phyloP scores from a whole-genome alignment of 352 stramenopile species.

The Phytopythium litorale region DNA sequence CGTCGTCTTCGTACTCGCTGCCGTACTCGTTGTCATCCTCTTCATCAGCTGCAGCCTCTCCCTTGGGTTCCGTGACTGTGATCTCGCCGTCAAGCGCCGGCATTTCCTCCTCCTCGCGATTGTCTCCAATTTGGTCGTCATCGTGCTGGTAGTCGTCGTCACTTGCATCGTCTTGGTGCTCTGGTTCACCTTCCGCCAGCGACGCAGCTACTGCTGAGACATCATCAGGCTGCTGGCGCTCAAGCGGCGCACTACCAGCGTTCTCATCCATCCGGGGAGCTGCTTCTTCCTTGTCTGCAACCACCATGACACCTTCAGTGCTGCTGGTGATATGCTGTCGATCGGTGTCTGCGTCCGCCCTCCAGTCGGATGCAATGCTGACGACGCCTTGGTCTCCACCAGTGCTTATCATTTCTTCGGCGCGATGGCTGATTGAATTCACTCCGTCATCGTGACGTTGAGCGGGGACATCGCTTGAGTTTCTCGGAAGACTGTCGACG shows the following conservation, averaged over 20 bases:
- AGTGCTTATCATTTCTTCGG: neutral
- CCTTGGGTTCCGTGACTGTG: constrained; percentile 1
- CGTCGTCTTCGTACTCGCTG: constrained; percentile 36
- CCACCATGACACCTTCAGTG: neutral
- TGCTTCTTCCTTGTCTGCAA: neutral
- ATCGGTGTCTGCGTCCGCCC: neutral
- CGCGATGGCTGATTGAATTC: neutral
- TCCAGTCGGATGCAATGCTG: neutral
- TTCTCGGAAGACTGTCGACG: neutral
- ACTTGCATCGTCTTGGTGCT: constrained; percentile 8
- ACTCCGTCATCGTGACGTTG: neutral
- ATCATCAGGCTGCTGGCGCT: neutral
- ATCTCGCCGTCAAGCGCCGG: too few relatives aligned
- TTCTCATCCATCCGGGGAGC: neutral
- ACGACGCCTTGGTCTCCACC: neutral
- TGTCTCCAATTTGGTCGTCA: neutral
- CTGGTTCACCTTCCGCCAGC: neutral
- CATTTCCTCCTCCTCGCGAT: neutral
- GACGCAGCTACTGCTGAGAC: neutral
- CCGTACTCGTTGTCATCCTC: constrained; percentile 21
- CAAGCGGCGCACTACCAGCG: neutral
- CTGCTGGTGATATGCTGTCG: neutral
- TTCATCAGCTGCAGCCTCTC: neutral
- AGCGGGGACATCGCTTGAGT: neutral
- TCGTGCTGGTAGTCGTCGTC: constrained; percentile 3